These are phyloP conservation scores for Calonectria fujianensis DNA, from an alignment of 2,329 filamentous ascomycete species.

Conservation along the genomic window DNA sequence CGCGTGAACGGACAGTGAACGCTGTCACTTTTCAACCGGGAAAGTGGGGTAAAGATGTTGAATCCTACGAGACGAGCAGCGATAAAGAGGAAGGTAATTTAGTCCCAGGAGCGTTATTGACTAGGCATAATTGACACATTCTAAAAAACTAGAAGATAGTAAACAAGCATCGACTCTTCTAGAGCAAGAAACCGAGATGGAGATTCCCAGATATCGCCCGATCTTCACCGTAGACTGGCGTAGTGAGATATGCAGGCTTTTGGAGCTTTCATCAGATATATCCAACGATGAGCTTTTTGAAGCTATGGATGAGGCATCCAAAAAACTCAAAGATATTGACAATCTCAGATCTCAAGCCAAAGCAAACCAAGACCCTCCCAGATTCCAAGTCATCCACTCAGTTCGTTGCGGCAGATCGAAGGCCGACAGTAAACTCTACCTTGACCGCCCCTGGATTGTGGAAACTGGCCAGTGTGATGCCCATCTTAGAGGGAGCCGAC, in stretches of 20 bases:
- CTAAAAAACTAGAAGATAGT: neutral
- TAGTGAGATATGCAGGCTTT: neutral
- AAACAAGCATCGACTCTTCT: no score
- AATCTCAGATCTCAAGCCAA: neutral
- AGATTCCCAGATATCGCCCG: neutral
- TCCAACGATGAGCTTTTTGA: neutral
- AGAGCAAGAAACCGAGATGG: neutral
- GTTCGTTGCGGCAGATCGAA: neutral
- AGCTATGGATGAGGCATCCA: neutral
- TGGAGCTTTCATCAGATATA: neutral
- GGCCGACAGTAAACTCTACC: neutral
- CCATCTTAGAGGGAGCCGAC: neutral
- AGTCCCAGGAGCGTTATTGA: accelerated
- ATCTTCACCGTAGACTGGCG: neutral
- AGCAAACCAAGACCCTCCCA: neutral
- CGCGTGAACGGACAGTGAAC: neutral
- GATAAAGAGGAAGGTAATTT: neutral
- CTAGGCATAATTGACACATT: neutral
- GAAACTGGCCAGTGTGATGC: neutral
- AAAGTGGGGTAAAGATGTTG: no score
- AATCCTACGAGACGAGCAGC: neutral
- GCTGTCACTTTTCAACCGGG: neutral
- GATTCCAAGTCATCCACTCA: neutral
- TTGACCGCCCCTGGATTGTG: neutral
- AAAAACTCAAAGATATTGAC: neutral